A percentile compares a stretch with the other conserved stretches of the same genome.
These are phyloP conservation scores for Hortaea sp. DNA, from an alignment of 2,329 filamentous ascomycete genomes.

Conservation along the genomic window DNA sequence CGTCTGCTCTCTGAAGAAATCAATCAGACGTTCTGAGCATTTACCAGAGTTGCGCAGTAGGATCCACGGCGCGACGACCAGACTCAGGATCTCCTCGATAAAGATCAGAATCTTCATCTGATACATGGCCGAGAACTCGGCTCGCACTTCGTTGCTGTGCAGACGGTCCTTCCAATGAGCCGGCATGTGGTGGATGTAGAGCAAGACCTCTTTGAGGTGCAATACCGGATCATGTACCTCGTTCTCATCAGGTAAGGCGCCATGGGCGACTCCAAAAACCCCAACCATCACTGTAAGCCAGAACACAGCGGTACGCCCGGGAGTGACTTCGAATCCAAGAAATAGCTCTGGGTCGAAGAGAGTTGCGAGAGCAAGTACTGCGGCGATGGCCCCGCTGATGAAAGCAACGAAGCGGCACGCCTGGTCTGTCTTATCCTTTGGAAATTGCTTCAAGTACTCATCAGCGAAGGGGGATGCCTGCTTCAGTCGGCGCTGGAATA, in stretches of 20 bases:
- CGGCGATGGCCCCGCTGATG: conserved; percentile 73
- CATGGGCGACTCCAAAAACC: conserved; percentile 73
- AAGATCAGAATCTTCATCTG: conserved; percentile 90
- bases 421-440: conserved; percentile 86
- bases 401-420: conserved; percentile 78
- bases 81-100: conserved; percentile 81
- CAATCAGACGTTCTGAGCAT: conserved; percentile 84
- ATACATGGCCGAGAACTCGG: conserved; percentile 82
- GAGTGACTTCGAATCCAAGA: conserved; percentile 81
- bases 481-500: conserved; percentile 80
- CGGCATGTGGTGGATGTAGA: conserved; percentile 87
- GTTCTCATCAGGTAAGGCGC: conserved; percentile 74
- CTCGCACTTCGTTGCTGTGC: conserved; percentile 88
- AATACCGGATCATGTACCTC: conserved; percentile 86
- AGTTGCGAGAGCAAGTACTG: conserved; percentile 73
- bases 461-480: conserved; percentile 93
- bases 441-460: conserved; percentile 89
- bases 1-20: conserved; percentile 97
- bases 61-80: conserved; percentile 83
- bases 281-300: conserved; percentile 76
- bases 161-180: conserved; percentile 78
- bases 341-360: conserved; percentile 87
- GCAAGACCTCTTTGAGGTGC: conserved; percentile 76
- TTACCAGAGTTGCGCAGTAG: conserved; percentile 77
- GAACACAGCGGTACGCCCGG: conserved; percentile 79